Conservation (phyloP, 108 stramenopile species). For the Aurantiochytrium sp. region DNA sequence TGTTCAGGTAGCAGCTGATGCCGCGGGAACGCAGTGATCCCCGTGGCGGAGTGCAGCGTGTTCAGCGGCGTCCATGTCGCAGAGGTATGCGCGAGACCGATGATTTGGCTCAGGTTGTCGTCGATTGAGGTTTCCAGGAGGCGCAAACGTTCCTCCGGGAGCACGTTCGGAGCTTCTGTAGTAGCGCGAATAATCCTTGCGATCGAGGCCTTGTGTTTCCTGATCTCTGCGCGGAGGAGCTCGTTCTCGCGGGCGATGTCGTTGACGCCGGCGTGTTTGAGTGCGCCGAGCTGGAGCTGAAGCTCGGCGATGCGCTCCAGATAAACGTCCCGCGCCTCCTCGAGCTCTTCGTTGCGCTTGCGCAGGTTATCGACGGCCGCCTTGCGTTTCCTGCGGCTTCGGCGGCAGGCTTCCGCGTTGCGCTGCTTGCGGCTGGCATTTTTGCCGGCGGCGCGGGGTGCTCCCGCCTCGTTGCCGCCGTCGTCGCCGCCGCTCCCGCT, state of each 20-base stretch:
- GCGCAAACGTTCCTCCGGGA: background rate
- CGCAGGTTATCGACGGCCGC: background rate
- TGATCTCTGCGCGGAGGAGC: background rate
- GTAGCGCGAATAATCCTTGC: background rate
- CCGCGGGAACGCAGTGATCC: background rate
- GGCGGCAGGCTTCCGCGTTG: background rate
- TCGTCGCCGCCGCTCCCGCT: background rate
- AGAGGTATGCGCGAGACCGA: background rate
- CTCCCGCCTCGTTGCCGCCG: background rate
- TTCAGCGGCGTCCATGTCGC: background rate
- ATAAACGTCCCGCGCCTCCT: background rate
- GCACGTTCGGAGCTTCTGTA: background rate
- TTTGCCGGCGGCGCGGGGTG: too few relatives aligned
- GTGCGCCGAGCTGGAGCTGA: background rate
- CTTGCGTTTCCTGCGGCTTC: background rate
- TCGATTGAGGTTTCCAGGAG: background rate
- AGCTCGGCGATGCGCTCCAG: constrained; percentile 1
- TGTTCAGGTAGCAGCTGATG: background rate
- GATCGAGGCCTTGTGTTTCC: background rate
- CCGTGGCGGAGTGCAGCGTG: background rate
- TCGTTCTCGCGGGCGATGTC: background rate
- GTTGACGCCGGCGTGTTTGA: background rate
- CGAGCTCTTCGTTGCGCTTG: background rate
- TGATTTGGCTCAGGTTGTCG: background rate
- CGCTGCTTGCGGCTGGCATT: background rate